Evolutionary conservation across 2,329 filamentous ascomycete species (phyloP), one percentile per base, ranked within the genome.

Genomic region (Colletotrichum paranaense): DNA sequence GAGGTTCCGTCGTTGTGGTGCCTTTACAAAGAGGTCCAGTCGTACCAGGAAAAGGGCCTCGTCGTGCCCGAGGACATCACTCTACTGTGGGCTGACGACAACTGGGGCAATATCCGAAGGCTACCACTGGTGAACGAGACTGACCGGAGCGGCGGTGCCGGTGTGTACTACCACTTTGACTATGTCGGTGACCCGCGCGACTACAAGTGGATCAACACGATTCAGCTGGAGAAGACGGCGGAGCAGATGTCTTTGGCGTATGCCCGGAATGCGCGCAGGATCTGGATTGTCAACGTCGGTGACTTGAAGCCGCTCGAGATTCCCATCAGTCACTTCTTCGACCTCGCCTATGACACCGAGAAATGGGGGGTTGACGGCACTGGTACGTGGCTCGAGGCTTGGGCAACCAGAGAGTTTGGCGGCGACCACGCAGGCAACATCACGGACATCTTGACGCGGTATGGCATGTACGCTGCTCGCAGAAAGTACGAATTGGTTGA

Each of bases 1-100:
- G 82, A 86, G 1, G 88, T 92, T 0, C 92, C 92, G 6, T 92
- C 94, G 80, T 87, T 92, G 82, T 94, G 92, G 92, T 93, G 91
- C 76, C 82, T 94, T 74, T 94, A 94, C 82, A 94, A 93, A 78
- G 92, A 94, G 79, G 92, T 94, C 2, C 91, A 92, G 81, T 88
- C 89, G 7, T 94, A 94, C 79, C 90, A 92, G 71, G 89, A 92
- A 70, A 85, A 88, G 19, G 92, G 92, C 1, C 86, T 94, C 5
- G 67, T 73, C 3, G 83, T 86, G 2, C 91, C 92, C 0, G 91
- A 93, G 49, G 88, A 92, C 77, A 88, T 94, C 32, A 93, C 90
- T 1, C 83, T 94, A 28, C 84, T 93, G 5, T 93, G 91, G 88
- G 87, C 91, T 0, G 92, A 93, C 78, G 92, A 94, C 81, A 93